Base-by-base conservation (phyloP, 140 eudicot genomes). In the Oenanthe javanica region DNA sequence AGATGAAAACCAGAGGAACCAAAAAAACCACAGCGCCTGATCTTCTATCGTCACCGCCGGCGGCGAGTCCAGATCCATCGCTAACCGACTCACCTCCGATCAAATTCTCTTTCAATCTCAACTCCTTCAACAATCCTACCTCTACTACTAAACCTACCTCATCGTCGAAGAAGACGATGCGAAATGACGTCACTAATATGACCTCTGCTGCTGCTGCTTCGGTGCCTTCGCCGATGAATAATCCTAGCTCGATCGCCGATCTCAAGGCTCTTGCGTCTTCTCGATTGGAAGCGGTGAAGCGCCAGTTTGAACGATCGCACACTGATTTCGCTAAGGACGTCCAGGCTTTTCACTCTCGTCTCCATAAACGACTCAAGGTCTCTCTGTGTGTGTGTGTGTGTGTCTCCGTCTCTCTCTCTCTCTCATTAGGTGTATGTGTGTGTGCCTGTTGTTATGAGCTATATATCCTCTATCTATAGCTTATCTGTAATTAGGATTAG, bases 311-410 rank as follows among this genome's bases (percentile, higher is more conserved):
- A 40, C 85, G 88, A 51, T 90, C 93, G 55, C 88, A 92, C 70
- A 45, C 87, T 4, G 96, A 87, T 84, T 82, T 92, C 59, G 43
- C 83, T 25, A 89, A 86, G 86, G 97, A 92, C 14, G 49, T 81
- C 15, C 92, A 92, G 42, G 84, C 87, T 36, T 87, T 91, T 76
- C 80, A 87, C 70, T 81, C 86, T 82, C 92, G 97, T 23, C 88
- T 92, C 40, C 92, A 90, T 40, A 92, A 92, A 74, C 92, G 96
- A 67, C 61, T 79, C 81, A 86, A 92, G 93, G 97, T 90, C 36
- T 67, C 31, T 81, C 75, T 50, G 31, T 5, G 19, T 70, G 2
- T 5, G 8, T 72, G 25, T 3, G 2, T 11, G 25, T 36, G 25
- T 31, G 31, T 31, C 31, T 31, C 31, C 31, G 31, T 50, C 55